These are phyloP conservation scores for Salix koriyanagi DNA, from an alignment of 345 rosid genomes.

Conservation along the genomic window DNA sequence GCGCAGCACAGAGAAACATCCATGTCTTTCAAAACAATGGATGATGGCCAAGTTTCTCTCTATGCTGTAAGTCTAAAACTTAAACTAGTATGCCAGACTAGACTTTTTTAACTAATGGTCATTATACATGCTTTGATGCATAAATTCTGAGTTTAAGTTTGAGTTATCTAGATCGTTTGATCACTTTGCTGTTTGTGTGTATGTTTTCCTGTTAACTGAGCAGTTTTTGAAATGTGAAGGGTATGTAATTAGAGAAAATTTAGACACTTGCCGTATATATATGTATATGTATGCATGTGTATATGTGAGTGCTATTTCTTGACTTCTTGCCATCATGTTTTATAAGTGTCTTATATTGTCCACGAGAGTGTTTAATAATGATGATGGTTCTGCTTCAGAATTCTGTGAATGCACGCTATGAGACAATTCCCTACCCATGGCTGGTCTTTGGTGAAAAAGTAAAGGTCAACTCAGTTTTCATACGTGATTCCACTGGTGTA, in stretches of 20 bases:
- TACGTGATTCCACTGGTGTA: slow-evolving; percentile 95
- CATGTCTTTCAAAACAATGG: slow-evolving; percentile 96
- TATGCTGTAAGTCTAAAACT: slow-evolving; percentile 58
- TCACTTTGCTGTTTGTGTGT: not conserved
- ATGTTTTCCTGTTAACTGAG: not conserved
- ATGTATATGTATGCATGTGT: not conserved
- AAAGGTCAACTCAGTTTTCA: slow-evolving; percentile 82
- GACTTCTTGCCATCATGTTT: not conserved
- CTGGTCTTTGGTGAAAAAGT: slow-evolving; percentile 95
- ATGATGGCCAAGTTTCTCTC: slow-evolving; percentile 88
- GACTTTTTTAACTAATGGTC: not conserved
- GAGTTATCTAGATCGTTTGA: not conserved
- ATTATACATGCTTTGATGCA: not conserved
- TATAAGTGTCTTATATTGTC: not conserved
- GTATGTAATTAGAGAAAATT: not conserved
- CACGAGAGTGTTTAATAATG: not conserved
- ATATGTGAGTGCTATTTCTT: not conserved
- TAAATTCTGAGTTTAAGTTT: not conserved
- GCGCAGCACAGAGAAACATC: slow-evolving; percentile 90
- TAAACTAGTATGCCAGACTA: not conserved
- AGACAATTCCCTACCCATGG: slow-evolving; percentile 91
- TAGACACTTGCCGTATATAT: not conserved
- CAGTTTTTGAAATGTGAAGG: not conserved
- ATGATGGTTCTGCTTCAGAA: slow-evolving; percentile 51
- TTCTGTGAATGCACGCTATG: slow-evolving; percentile 89